These are phyloP conservation scores for Baorangia bicolor DNA, from an alignment of 768 basidiomycete species.

Conservation along the genomic window DNA sequence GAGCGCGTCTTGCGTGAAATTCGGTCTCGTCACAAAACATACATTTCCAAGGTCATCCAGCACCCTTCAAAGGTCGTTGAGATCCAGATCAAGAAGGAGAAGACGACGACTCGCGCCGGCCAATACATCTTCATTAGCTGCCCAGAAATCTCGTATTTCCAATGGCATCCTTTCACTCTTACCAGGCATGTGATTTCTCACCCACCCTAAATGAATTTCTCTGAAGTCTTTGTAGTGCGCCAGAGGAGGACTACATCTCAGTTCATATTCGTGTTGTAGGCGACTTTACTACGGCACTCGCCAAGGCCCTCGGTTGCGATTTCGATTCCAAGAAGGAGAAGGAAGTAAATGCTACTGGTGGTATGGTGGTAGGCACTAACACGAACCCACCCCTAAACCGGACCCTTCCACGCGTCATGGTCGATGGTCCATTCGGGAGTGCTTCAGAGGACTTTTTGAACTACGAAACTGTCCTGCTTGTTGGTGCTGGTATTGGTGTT, in stretches of 20 bases:
- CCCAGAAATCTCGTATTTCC: constrained; percentile 91
- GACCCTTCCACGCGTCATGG: constrained; percentile 87
- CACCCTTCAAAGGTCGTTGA: constrained; percentile 95
- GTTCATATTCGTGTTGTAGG: constrained; percentile 93
- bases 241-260: constrained; percentile 93
- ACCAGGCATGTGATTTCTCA: constrained; percentile 52
- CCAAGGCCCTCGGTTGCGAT: constrained; percentile 81
- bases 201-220: neutral
- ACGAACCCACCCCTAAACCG: constrained; percentile 63
- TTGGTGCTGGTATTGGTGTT: constrained; percentile 95
- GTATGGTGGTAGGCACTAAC: constrained; percentile 59
- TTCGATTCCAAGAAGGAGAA: constrained; percentile 57
- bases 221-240: constrained; percentile 53
- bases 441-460: constrained; percentile 91
- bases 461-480: constrained; percentile 84
- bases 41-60: constrained; percentile 91
- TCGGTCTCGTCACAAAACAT: constrained; percentile 87
- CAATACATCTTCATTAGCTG: constrained; percentile 93
- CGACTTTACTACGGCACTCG: constrained; percentile 84
- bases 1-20: constrained; percentile 93
- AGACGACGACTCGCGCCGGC: constrained; percentile 76
- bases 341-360: constrained; percentile 44
- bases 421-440: constrained; percentile 93
- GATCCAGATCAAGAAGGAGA: constrained; percentile 97
- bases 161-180: constrained; percentile 97